Evolutionary conservation across 2,329 filamentous ascomycete genomes (phyloP), one percentile per base, ranked within the genome.

Genomic region (Neophaeococcomyces aloes): DNA sequence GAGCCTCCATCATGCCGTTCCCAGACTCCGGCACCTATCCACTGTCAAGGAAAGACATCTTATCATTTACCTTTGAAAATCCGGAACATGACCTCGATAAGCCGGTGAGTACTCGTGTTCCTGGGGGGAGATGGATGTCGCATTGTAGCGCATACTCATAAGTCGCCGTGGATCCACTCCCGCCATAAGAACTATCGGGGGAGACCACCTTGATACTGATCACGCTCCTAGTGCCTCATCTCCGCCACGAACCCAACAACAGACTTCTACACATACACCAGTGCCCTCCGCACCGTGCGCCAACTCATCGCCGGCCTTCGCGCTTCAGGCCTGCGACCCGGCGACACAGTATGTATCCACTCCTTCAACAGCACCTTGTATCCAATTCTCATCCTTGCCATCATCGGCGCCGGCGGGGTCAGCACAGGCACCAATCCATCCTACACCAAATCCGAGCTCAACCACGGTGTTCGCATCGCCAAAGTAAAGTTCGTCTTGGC

Each of bases 321-420:
- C 23, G 23, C 23, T 10, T 27, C 23, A 5, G 23, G 75, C 75
- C 0, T 63, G 78, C 40, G 66, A 42, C 57, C 60, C 19, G 73
- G 72, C 29, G 73, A 78, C 47, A 71, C 68, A 46, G 68, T 78
- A 6, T 70, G 69, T 36, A 64, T 78, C 35, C 71, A 76, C 50
- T 71, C 70, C 0, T 75, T 76, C 60, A 78, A 78, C 59, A 67
- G 62, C 56, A 56, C 64, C 45, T 49, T 59, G 25, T 68, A 66
- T 45, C 59, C 62, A 2, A 44, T 66, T n/a, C 46, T 67, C 3
- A 60, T 61, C 34, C 51, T 65, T 7, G 62, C 31, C n/a, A 64
- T 66, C 42, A 63, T 72, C 46, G 68, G 66, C 17, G 64, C 67
- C n/a, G 66, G 66, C 11, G 69, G 66, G 36, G 57, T 69, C 25